phyloP scores from a whole-genome alignment of 2,329 filamentous ascomycete genomes.

The Xylariaceae sp. region DNA sequence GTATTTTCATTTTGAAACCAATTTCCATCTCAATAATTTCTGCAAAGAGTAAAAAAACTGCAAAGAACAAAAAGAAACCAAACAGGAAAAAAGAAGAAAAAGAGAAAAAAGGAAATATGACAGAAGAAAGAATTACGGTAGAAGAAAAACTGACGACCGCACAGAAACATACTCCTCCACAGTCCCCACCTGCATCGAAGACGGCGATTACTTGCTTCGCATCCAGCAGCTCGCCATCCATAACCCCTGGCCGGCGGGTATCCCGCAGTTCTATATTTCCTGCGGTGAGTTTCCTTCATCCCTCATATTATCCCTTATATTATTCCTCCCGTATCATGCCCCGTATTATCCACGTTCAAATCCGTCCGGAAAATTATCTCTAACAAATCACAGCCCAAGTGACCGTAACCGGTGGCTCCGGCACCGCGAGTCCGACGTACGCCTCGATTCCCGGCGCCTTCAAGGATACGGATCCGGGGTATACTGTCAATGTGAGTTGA shows the following conservation, averaged over 20 bases:
- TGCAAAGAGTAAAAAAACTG: too few relatives aligned
- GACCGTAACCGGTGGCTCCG: slow-evolving; percentile 16
- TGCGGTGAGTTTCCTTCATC: slow-evolving; percentile 31
- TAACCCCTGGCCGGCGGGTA: slow-evolving; percentile 42
- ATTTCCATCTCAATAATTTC: too few relatives aligned
- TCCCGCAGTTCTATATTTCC: slow-evolving; percentile 43
- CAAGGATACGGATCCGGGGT: slow-evolving; percentile 19
- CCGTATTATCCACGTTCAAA: too few relatives aligned
- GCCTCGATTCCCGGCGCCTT: slow-evolving; percentile 18
- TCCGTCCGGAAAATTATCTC: not conserved
- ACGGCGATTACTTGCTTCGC: slow-evolving; percentile 55
- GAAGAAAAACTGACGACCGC: slow-evolving; percentile 1
- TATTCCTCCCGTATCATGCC: not conserved
- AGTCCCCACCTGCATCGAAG: slow-evolving; percentile 48
- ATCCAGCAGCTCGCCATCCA: slow-evolving; percentile 59
- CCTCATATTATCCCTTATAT: too few relatives aligned
- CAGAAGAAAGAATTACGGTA: too few relatives aligned
- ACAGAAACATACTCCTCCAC: slow-evolving; percentile 34
- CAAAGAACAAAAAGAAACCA: too few relatives aligned
- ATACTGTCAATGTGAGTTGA: slow-evolving; percentile 21
- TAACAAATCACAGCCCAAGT: slow-evolving; percentile 10
- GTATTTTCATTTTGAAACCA: slow-evolving; percentile 12
- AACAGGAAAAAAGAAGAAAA: too few relatives aligned
- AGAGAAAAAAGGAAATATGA: too few relatives aligned
- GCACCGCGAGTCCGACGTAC: slow-evolving; percentile 14